These are phyloP conservation scores for Moesziomyces sp. DNA, from an alignment of 1,284 basidiomycete species.

Conservation along the genomic window DNA sequence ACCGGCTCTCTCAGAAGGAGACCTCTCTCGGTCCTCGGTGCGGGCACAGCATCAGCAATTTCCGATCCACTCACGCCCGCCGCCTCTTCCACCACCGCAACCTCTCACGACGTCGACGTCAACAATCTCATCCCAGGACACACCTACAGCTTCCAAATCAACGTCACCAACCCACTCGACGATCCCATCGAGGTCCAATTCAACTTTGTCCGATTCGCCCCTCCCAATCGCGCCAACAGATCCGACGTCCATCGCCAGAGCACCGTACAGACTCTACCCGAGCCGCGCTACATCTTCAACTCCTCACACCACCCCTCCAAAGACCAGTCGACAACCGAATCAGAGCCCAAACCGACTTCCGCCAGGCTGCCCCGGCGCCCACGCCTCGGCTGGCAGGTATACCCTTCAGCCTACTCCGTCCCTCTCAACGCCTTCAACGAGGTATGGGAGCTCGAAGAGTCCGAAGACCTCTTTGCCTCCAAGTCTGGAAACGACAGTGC, in stretches of 20 bases:
- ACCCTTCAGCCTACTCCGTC: conserved; percentile 39
- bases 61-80: conserved; percentile 2
- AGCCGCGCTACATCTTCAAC: conserved; percentile 33
- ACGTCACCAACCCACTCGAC: conserved; percentile 58
- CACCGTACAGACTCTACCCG: conserved; percentile 17
- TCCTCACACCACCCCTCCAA: neutral
- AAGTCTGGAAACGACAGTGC: conserved; percentile 4
- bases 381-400: conserved; percentile 28
- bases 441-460: conserved; percentile 58
- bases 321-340: neutral
- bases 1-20: conserved; percentile 18
- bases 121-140: conserved; percentile 31
- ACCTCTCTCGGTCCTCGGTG: conserved; percentile 17
- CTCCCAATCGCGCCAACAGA: conserved; percentile 1
- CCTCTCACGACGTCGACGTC: conserved; percentile 36
- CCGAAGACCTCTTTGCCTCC: conserved; percentile 38
- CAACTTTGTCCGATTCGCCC: conserved; percentile 35
- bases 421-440: conserved; percentile 55
- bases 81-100: conserved; percentile 11
- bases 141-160: conserved; percentile 52
- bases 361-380: neutral
- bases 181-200: conserved; percentile 56
- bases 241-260: neutral
- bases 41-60: neutral
- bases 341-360: neutral